Conservation (phyloP, 2,329 filamentous ascomycete species). For the Pseudogymnoascus sp. region DNA sequence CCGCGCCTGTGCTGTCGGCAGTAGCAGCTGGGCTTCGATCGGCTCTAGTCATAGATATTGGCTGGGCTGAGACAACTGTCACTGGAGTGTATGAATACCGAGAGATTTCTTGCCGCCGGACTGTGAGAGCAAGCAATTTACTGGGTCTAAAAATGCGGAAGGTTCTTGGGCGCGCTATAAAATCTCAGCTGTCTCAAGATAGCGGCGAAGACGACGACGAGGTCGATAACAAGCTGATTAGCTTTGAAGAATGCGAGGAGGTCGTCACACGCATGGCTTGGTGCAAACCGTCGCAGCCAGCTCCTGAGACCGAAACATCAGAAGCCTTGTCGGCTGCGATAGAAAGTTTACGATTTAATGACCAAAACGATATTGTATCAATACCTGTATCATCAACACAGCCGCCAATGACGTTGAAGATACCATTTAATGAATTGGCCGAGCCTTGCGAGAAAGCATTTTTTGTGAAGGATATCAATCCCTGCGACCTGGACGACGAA, state of each 20-base stretch:
- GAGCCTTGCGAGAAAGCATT: slow-evolving; percentile 69
- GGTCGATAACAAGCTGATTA: slow-evolving; percentile 33
- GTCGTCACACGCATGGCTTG: slow-evolving; percentile 67
- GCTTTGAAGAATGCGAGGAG: slow-evolving; percentile 77
- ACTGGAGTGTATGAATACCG: slow-evolving; percentile 87
- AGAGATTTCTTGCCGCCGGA: slow-evolving; percentile 64
- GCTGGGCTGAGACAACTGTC: slow-evolving; percentile 83
- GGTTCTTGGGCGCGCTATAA: slow-evolving; percentile 44
- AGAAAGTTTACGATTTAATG: slow-evolving; percentile 46
- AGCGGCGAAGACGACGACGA: slow-evolving; percentile 10
- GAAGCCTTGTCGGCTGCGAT: slow-evolving; percentile 42
- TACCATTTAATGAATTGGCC: slow-evolving; percentile 64
- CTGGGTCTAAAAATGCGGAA: slow-evolving; percentile 63
- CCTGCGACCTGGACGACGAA: slow-evolving; percentile 69
- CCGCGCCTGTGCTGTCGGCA: slow-evolving; percentile 63
- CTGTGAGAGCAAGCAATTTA: slow-evolving; percentile 63
- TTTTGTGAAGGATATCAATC: slow-evolving; percentile 51
- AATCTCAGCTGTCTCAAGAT: slow-evolving; percentile 11
- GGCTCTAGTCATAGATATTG: slow-evolving; percentile 81
- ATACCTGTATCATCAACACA: slow-evolving; percentile 36
- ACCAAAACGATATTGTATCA: slow-evolving; percentile 26
- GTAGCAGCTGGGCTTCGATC: slow-evolving; percentile 77
- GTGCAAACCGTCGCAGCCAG: slow-evolving; percentile 44
- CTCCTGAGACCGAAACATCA: slow-evolving; percentile 14
- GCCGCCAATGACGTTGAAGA: slow-evolving; percentile 47